A percentile compares a stretch with the other conserved stretches of the same genome.
These are phyloP conservation scores for Cymbopogon flexuosus DNA, from an alignment of 202 grass and related monocot genomes.

Conservation along the genomic window DNA sequence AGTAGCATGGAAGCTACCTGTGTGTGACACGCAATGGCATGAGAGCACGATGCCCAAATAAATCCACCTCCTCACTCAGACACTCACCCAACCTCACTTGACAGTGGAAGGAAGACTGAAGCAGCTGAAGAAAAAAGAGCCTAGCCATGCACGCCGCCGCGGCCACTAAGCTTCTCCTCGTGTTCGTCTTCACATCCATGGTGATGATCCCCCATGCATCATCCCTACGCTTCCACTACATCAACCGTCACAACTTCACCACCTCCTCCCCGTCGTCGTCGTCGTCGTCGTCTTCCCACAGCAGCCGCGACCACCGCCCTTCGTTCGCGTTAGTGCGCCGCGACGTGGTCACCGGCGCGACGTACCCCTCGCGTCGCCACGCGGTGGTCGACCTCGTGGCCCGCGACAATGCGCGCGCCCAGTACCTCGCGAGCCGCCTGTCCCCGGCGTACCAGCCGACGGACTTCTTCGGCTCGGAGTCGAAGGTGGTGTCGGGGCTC, in stretches of 20 bases:
- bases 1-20: neutral
- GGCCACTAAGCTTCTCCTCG: slow-evolving; percentile 15
- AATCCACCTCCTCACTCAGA: slow-evolving; percentile 23
- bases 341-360: slow-evolving; percentile 35
- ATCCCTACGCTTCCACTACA: slow-evolving; percentile 43
- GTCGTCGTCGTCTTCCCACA: neutral
- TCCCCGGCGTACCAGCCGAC: slow-evolving; percentile 33
- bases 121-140: neutral
- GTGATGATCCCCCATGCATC: slow-evolving; percentile 9
- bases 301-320: neutral
- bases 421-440: slow-evolving; percentile 32
- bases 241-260: slow-evolving; percentile 42
- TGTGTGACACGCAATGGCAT: neutral
- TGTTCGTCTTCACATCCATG: neutral
- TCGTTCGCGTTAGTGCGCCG: slow-evolving; percentile 48
- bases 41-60: slow-evolving; percentile 32
- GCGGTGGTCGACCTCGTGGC: slow-evolving; percentile 11
- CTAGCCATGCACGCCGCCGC: slow-evolving; percentile 31
- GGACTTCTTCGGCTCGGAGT: slow-evolving; percentile 37
- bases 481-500: slow-evolving; percentile 70
- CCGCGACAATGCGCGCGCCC: slow-evolving; percentile 42
- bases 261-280: neutral
- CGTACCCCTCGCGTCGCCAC: slow-evolving; percentile 35
- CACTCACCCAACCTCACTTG: neutral
- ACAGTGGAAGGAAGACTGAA: neutral